Evolutionary conservation across 192 early-diverging fungal genomes (phyloP), one percentile per base, ranked within the genome.

Genomic region (Backusella mclennaniae): DNA sequence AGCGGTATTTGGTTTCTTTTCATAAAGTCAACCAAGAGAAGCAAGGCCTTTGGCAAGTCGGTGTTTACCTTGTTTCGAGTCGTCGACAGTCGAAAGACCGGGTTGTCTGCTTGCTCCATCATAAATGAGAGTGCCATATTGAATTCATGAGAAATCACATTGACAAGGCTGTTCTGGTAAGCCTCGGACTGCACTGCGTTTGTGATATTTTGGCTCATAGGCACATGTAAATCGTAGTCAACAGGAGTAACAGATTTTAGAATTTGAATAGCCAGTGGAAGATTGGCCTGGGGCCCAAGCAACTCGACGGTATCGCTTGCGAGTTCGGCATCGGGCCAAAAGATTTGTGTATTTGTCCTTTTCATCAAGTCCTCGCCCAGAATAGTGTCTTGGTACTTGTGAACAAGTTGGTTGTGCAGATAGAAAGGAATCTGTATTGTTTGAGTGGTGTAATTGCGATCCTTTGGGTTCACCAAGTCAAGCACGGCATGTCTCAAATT

Each of bases 251-350:
- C 71, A 17, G 86, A 84, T 73, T 86, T 66, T 14, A 95, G 53
- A 80, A 88, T 79, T n/a, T 86, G 76, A 33, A 83, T 78, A 14
- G 90, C 91, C 35, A 82, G 80, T 19, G 84, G 78, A 9, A 94
- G 84, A 6, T 85, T 77, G 4, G 87, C 80, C 33, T 92, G 90
- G 6, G 89, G 88, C 14, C 93, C 92, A 19, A 82, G 67, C 4
- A 93, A 35, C 5, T 75, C 76, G 1, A 93, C 84, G 23, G 82
- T 82, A 68, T 93, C 91, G 72, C 72, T 76, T 39, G 91, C 92
- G 19, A 81, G 77, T 76, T 93, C 92, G 41, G 87, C 85, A 35
- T 90, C 89, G 4, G 93, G 92, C 82, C 91, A 92, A 1, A 81
- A 75, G 26, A 93, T 79, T 15, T 84, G 82, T 3, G 91, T 86